Evolutionary conservation across 306 rosid species (phyloP).

Genomic region (Citrullus amarus): DNA sequence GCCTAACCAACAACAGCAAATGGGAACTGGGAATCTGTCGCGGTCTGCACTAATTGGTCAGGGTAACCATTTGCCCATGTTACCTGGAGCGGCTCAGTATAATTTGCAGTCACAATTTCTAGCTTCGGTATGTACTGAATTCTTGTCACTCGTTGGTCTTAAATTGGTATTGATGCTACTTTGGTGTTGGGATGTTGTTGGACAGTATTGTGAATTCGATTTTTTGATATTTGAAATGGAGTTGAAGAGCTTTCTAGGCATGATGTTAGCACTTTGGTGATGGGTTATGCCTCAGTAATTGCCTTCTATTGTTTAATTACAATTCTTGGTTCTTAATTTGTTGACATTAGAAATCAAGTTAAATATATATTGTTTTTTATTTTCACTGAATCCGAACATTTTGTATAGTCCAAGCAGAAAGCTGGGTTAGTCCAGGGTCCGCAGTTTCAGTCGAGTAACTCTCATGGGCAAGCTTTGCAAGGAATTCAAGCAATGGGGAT

Average conservation of each 20-base stretch:
- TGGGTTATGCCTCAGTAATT: background rate
- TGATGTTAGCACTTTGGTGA: background rate
- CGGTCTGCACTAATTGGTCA: slow-evolving; percentile 64
- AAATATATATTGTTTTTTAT: background rate
- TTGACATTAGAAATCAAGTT: background rate
- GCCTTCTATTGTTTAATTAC: background rate
- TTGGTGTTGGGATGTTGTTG: background rate
- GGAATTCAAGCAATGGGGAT: slow-evolving; percentile 83
- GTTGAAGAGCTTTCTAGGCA: background rate
- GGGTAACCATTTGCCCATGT: slow-evolving; percentile 65
- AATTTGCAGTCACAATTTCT: slow-evolving; percentile 41
- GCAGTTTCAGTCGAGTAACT: slow-evolving; percentile 59
- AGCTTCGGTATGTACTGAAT: slow-evolving; percentile 49
- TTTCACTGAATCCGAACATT: slow-evolving; percentile 13
- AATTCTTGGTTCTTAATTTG: background rate
- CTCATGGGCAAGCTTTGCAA: slow-evolving; percentile 72
- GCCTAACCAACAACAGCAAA: slow-evolving; percentile 35
- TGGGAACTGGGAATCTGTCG: slow-evolving; percentile 43
- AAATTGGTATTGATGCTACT: background rate
- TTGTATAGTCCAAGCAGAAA: slow-evolving; percentile 77
- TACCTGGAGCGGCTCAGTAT: slow-evolving; percentile 53
- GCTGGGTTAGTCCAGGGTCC: slow-evolving; percentile 64
- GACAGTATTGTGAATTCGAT: background rate
- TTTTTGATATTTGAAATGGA: background rate
- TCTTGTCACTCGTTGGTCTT: background rate